Evolutionary conservation across 2,329 filamentous ascomycete genomes (phyloP), one percentile per base, ranked within the genome.

Genomic region (Venturiaceae sp.): DNA sequence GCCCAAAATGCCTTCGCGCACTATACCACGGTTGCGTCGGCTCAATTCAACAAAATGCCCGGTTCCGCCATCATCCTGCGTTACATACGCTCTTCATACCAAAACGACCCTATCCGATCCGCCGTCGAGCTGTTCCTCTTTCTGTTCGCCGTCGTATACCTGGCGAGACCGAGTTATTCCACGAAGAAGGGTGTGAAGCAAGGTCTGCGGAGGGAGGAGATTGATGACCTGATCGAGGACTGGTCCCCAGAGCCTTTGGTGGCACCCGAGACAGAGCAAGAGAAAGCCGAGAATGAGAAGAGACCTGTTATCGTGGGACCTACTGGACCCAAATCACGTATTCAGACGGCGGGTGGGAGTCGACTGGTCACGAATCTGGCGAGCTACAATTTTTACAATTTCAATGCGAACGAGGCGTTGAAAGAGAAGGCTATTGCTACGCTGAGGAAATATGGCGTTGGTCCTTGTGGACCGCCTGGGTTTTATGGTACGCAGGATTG

Each of bases 401-500:
- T 99, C 72, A 90, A 95, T 63, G 84, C 84, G 57, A 96, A 96
- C 70, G 92, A 97, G 62, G 83, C 86, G 36, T 85, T 99, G 67
- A 96, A 95, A 69, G 91, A 96, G 66, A 95, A 96, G 72, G 94
- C 92, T 1, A 91, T 99, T 62, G 87, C 92, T 71, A 95, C 92
- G 0, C 82, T 99, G 39, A 88, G 92, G 61, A 95, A 89, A 21
- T 99, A 99, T 67, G 94, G 94, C 59, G 95, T 99, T 41, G 95
- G 94, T 8, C 92, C 94, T 59, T 99, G 94, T 70, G 94, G 94
- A 21, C 94, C 94, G 19, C 94, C 94, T 5, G 92, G 95, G 63
- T 99, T 99, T 76, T 99, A 99, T 75, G 94, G 92, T 63, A 99
- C 91, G 33, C 92, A 97, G 72, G 94, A 99, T 74, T 92, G 97